Conservation (phyloP, 1,139 yeast genomes). For the Yamadazyma songkhlaensis region DNA sequence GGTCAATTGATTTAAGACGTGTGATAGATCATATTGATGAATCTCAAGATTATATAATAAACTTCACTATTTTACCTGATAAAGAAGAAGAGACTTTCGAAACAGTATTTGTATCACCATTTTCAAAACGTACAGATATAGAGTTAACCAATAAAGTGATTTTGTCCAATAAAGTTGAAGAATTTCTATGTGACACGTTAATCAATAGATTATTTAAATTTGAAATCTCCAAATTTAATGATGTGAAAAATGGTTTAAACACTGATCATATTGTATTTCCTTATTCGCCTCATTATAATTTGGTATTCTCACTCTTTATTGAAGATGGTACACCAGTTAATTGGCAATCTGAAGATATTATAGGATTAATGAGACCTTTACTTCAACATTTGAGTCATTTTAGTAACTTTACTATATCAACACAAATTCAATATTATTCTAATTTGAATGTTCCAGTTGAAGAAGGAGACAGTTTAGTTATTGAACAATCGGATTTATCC, state of each 20-base stretch:
- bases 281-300: conserved; percentile 62
- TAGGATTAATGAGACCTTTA: conserved; percentile 25
- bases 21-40: background rate
- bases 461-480: conserved; percentile 27
- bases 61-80: conserved; percentile 17
- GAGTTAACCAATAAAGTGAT: conserved; percentile 26
- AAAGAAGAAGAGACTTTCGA: conserved; percentile 17
- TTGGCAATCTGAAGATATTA: conserved; percentile 39
- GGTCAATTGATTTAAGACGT: conserved; percentile 27
- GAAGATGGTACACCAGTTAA: conserved; percentile 37
- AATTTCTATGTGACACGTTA: conserved; percentile 31
- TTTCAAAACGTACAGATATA: conserved; percentile 26
- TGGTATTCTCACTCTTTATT: conserved; percentile 59
- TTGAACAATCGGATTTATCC: conserved; percentile 49
- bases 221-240: conserved; percentile 29
- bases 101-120: conserved; percentile 31
- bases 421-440: conserved; percentile 76
- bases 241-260: conserved; percentile 5
- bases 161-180: conserved; percentile 27
- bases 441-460: conserved; percentile 22
- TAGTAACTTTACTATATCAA: conserved; percentile 71
- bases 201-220: conserved; percentile 33
- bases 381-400: conserved; percentile 39
- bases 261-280: conserved; percentile 41
- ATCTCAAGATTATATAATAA: conserved; percentile 20